phyloP scores from a whole-genome alignment of 495 filamentous ascomycete species.

The Neurospora discreta region DNA sequence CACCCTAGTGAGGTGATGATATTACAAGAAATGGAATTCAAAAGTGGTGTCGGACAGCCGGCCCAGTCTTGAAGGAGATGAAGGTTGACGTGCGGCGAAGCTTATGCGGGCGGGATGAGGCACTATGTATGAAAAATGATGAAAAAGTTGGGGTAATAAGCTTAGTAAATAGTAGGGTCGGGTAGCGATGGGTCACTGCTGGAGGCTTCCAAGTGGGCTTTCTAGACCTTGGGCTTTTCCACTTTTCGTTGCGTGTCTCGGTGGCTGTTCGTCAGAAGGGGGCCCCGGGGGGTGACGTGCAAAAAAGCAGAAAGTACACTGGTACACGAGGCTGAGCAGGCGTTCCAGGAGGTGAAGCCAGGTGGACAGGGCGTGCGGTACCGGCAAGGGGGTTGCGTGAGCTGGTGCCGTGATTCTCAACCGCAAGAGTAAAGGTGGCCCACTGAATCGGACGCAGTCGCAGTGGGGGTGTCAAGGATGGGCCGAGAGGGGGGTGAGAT shows the following conservation, averaged over 20 bases:
- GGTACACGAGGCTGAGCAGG: slow-evolving; percentile 29
- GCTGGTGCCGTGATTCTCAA: not conserved
- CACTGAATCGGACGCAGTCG: slow-evolving; percentile 19
- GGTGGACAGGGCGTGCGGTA: not conserved
- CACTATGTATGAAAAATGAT: not conserved
- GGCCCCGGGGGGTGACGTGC: slow-evolving; percentile 19
- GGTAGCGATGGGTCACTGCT: slow-evolving; percentile 9
- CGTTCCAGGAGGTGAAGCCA: slow-evolving; percentile 17
- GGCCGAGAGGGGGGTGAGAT: slow-evolving; percentile 8
- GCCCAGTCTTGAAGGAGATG: slow-evolving; percentile 9
- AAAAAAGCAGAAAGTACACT: not conserved
- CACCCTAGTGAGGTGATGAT: slow-evolving; percentile 5
- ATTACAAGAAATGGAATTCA: slow-evolving; percentile 10
- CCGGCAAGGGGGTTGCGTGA: not conserved
- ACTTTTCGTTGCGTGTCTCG: slow-evolving; percentile 22
- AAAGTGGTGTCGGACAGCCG: not conserved
- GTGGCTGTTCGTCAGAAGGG: slow-evolving; percentile 14
- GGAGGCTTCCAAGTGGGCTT: slow-evolving; percentile 15
- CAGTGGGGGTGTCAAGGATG: slow-evolving; percentile 3
- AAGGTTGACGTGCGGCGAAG: slow-evolving; percentile 15
- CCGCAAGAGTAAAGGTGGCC: slow-evolving; percentile 10
- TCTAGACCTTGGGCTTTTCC: slow-evolving; percentile 5
- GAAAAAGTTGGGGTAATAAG: slow-evolving; percentile 9
- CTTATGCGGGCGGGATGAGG: slow-evolving; percentile 6
- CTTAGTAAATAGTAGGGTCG: not conserved